Base-by-base conservation (phyloP, 2,329 filamentous ascomycete genomes). In the Trichoderma afroharzianum region DNA sequence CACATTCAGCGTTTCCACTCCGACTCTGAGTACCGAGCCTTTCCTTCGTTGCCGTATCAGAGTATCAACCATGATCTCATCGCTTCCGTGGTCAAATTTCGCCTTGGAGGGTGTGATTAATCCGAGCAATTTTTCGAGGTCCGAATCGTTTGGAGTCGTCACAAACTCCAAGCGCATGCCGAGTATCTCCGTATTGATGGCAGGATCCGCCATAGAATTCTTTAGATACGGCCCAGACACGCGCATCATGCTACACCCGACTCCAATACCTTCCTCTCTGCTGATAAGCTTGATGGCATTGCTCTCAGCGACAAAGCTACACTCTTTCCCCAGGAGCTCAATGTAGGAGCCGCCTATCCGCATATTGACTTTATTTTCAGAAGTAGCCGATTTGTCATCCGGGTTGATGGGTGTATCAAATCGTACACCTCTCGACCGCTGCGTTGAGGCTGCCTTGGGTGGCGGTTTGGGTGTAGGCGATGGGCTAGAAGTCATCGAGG, bases 41-140 rank as follows among this genome's bases (percentile, higher is more conserved):
- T 98, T 95, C 68, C 91, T 88, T 72, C 96, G 87, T 80, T 99
- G 96, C 26, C 93, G 88, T 15, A 98, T 83, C 0, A 99, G 85
- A 0, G 94, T 98, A 76, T 98, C 95, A 26, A 99, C 88, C 85
- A 99, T 91, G 72, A 99, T 97, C 77, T 98, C 95, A 76, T 98
- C 94, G 72, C 97, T 93, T 61, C 91, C 90, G 73, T 95, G 91
- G 74, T 91, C 87, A 76, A 96, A 98, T 74, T 95, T 94, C 79
- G 96, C 90, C 74, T 94, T 96, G 0, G 95, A 97, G 0, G 96
- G 97, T 7, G 93, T 97, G 70, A 99, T 93, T 66, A 99, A 86
- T 67, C 93, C 91, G 0, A 99, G 83, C 1, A 99, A 86, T 39
- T 91, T 89, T 77, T 95, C 92, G 0, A 99, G 85, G 79, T 99